Evolutionary conservation across 78 protist genomes (phyloP), one percentile per base, ranked within the genome.

Genomic region (Dictyostelium purpureum): DNA sequence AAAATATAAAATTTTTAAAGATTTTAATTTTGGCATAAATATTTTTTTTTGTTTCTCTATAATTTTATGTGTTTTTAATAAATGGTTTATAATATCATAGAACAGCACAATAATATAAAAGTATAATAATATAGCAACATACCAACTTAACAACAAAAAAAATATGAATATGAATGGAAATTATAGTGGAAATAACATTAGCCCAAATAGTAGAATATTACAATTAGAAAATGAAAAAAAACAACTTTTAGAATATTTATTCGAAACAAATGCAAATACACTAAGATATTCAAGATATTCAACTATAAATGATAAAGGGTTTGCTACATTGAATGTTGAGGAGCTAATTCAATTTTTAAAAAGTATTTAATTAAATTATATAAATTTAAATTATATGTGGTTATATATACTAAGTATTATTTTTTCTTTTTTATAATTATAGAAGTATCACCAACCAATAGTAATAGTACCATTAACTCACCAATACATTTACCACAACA

Each of bases 191-290:
- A 49, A 7, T 49, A 49, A 49, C n/a, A n/a, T n/a, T n/a, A n/a
- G n/a, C n/a, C n/a, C n/a, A n/a, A n/a, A n/a, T n/a, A n/a, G n/a
- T n/a, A n/a, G n/a, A n/a, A n/a, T n/a, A n/a, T n/a, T n/a, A 24
- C 77, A 66, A 45, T 21, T 82, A 2, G 90, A 82, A 47, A 82
- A 70, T 35, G 90, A 82, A 56, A 82, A 61, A 82, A 71, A 38
- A 12, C 24, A 37, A 33, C 16, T 82, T 26, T 59, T 82, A 11
- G 90, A 82, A n/a, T 82, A 69, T 42, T 70, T 82, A 51, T 70
- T 51, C 12, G 38, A 67, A 37, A 59, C 40, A 28, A 52, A 54
- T 52, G 19, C 79, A 28, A 40, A 54, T n/a, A 33, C 12, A 26
- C 35, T 82, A 28, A 52, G 56, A 38, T 49, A 82, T 28, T 49